A percentile compares a stretch with the other conserved stretches of the same genome.
phyloP scores from a whole-genome alignment of 1,284 basidiomycete genomes.

The Paramarasmius palmivorus region DNA sequence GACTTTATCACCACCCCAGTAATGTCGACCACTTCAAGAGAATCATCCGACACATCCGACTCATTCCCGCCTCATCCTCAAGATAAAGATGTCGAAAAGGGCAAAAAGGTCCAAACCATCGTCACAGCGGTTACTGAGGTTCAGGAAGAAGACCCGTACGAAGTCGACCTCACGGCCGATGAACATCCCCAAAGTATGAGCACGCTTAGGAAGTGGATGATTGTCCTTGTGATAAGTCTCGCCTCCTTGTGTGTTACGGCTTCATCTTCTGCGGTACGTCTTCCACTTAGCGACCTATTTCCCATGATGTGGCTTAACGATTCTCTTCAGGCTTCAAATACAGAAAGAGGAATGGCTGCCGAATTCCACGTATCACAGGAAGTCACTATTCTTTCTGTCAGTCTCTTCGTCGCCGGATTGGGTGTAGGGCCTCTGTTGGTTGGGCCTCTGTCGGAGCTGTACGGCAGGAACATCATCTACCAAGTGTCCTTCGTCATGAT shows the following conservation, averaged over 20 bases:
- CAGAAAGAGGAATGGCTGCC: conserved; percentile 60
- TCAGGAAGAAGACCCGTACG: no score
- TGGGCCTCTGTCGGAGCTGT: conserved; percentile 56
- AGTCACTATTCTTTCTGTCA: conserved; percentile 71
- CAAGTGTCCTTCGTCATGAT: conserved; percentile 48
- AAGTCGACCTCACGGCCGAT: conserved; percentile 5
- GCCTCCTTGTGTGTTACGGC: conserved; percentile 68
- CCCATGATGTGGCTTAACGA: no score
- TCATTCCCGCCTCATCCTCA: no score
- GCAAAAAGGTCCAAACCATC: no score
- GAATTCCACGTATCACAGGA: conserved; percentile 63
- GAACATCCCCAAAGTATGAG: conserved; percentile 55
- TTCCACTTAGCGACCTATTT: no score
- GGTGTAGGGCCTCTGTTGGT: conserved; percentile 53
- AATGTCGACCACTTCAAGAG: no score
- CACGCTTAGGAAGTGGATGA: conserved; percentile 55
- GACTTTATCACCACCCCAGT: no score
- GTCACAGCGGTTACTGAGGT: no score
- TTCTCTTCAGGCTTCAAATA: conserved; percentile 55
- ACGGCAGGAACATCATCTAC: conserved; percentile 59
- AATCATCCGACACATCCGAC: no score
- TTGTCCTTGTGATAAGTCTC: conserved; percentile 51
- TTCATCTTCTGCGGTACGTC: conserved; percentile 68
- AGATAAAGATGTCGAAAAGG: no score
- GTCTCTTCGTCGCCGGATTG: conserved; percentile 60